Base-by-base conservation (phyloP, 192 early-diverging fungal species). In the Coemansia sp. region DNA sequence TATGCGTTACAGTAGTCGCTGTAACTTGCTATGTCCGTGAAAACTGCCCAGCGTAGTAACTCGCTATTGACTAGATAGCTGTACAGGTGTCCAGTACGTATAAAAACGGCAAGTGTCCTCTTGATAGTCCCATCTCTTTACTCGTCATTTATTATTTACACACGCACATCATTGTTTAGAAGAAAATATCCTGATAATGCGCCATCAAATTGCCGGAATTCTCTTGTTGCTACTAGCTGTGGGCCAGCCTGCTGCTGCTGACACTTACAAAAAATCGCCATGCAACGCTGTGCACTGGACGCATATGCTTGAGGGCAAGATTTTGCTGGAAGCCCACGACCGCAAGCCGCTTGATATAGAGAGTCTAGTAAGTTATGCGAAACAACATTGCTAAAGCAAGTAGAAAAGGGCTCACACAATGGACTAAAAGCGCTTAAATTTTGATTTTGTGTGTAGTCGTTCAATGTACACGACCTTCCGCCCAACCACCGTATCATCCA, bases 211-310 rank as follows among this genome's bases (percentile, higher is more conserved):
- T 34, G 12, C 29, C 5, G 4, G 31, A 8, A 60, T 11, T 34
- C 12, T 60, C 29, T 3, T 60, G 16, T 18, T 36, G 2, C 13
- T 36, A 18, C 57, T 60, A 13, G 16, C 31, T 2, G 18, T 34
- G 16, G 31, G 57, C 18, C 31, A 6, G 5, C 6, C 13, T n/a
- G 57, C 46, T 7, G 9, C 22, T 3, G 72, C 47, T 24, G 80
- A 74, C 66, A 74, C 67, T 8, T 82, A 82, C 62, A 72, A 73
- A n/a, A 65, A 62, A 7, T 77, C 80, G 36, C 71, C 72, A 12
- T 82, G 74, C 66, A 82, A 82, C 27, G 80, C 47, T 0, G 75
- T 82, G 62, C 75, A 82, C 39, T 82, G 75, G 80, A 77, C 75
- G 36, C 74, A 53, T 13, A 70, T 76, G 72, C 75, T 82, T 5